Evolutionary conservation across 1,284 basidiomycete species (phyloP).

Genomic region (Trichosporon inkin): DNA sequence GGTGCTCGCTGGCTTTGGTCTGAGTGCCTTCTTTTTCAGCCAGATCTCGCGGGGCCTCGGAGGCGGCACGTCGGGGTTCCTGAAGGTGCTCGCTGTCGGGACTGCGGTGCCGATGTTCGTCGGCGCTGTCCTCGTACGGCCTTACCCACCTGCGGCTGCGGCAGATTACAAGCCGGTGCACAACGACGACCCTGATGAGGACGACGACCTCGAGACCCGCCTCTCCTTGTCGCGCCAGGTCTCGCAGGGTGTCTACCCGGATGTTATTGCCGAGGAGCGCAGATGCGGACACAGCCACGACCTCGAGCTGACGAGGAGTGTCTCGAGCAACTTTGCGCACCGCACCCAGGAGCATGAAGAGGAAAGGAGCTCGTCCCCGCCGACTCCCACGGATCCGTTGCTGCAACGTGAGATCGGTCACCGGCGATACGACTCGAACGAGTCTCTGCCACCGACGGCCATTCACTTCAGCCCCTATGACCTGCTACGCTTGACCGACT

Average conservation of each 20-base stretch:
- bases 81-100: slow-evolving; percentile 66
- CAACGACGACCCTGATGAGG: slow-evolving; percentile 23
- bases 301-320: neutral
- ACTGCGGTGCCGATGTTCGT: slow-evolving; percentile 65
- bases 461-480: slow-evolving; percentile 31
- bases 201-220: slow-evolving; percentile 19
- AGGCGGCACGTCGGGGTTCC: slow-evolving; percentile 65
- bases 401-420: slow-evolving; percentile 11
- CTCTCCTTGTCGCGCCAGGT: slow-evolving; percentile 16
- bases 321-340: neutral
- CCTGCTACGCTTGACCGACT: slow-evolving; percentile 56
- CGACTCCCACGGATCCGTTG: slow-evolving; percentile 5
- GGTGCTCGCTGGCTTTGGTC: slow-evolving; percentile 75
- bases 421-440: slow-evolving; percentile 23
- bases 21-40: slow-evolving; percentile 76
- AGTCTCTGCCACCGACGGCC: slow-evolving; percentile 27
- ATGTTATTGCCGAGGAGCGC: neutral
- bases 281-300: neutral
- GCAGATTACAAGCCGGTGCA: slow-evolving; percentile 26
- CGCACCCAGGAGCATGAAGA: slow-evolving; percentile 49
- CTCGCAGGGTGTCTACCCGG: slow-evolving; percentile 8
- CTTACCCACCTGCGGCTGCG: slow-evolving; percentile 53
- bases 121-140: slow-evolving; percentile 61
- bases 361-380: slow-evolving; percentile 1
- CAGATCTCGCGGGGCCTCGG: slow-evolving; percentile 53